Evolutionary conservation across 345 rosid genomes (phyloP), one percentile per base, ranked within the genome.

Genomic region (Lumnitzera littorea): DNA sequence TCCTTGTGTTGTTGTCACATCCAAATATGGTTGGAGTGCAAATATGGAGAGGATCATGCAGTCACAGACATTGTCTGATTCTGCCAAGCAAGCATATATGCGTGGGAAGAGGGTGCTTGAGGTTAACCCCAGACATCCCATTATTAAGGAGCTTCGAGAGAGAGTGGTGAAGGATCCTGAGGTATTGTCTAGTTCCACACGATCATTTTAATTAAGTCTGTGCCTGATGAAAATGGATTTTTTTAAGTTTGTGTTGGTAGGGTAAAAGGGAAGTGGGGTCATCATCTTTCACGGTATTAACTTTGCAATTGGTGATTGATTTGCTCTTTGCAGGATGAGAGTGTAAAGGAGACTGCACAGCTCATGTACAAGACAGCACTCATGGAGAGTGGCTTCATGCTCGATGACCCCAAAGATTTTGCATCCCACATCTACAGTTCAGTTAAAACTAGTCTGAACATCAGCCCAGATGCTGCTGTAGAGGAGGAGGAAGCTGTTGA

Each of bases 11-110:
- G 99, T 90, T 24, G 96, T 90, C 55, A 94, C 99, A 2, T 88
- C 97, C 0, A 94, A 94, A 72, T 90, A 71, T 53, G 99, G 99
- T 53, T 94, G 97, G 97, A 94, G 97, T 63, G 87, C 97, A 50
- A 94, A 94, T 62, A 88, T 94, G 99, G 99, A 94, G 75, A 84
- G 91, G 76, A 94, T 94, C 60, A 94, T 94, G 99, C 91, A 87
- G 63, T 81, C 99, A 15, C 97, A 94, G 79, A 94, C 97, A n/a
- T 75, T 94, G 27, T 75, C 97, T 0, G 96, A 94, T 73, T 89
- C 96, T 25, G 84, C 57, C 64, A 90, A 94, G 79, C 97, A 90
- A 72, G 95, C 89, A 27, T 94, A 94, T 53, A 90, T 90, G 99
- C 84, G 84, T 0, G 96, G 96, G 58, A 94, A 94, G 83, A 76